Conservation (phyloP, 2,329 filamentous ascomycete species). For the Ascochyta rabiei region DNA sequence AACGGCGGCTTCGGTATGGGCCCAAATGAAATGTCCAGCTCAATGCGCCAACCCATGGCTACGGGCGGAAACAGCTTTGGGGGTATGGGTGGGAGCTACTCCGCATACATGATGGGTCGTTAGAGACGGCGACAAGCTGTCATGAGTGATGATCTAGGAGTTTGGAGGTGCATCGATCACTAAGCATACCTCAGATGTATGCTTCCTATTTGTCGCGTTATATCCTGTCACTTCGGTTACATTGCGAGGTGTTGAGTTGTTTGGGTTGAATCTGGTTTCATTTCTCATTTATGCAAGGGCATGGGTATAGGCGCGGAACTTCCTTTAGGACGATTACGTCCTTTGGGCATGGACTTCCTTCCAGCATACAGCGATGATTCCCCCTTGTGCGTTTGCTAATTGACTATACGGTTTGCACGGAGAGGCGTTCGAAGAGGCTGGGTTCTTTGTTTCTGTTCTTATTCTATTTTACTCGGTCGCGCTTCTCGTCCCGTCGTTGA, state of each 20-base stretch:
- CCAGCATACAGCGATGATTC: slow-evolving; percentile 53
- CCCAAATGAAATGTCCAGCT: slow-evolving; percentile 43
- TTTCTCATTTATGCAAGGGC: slow-evolving; percentile 47
- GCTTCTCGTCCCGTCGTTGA: not conserved
- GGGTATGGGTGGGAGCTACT: slow-evolving; percentile 40
- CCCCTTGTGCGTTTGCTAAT: slow-evolving; percentile 50
- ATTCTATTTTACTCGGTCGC: slow-evolving; percentile 4
- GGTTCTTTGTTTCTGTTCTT: slow-evolving; percentile 15
- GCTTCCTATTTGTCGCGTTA: slow-evolving; percentile 46
- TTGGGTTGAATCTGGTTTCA: slow-evolving; percentile 37
- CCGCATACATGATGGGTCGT: slow-evolving; percentile 50
- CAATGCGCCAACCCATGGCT: slow-evolving; percentile 43
- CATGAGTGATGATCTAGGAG: slow-evolving; percentile 46
- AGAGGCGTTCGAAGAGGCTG: slow-evolving; percentile 38
- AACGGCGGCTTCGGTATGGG: slow-evolving; percentile 46
- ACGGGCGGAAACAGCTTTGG: slow-evolving; percentile 42
- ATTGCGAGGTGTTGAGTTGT: slow-evolving; percentile 50
- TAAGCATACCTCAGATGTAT: slow-evolving; percentile 38
- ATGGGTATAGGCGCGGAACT: slow-evolving; percentile 49
- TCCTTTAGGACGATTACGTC: slow-evolving; percentile 41
- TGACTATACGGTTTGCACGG: slow-evolving; percentile 36
- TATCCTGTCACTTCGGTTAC: slow-evolving; percentile 50
- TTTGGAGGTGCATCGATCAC: slow-evolving; percentile 40
- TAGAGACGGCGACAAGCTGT: slow-evolving; percentile 31
- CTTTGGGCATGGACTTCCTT: slow-evolving; percentile 47